Base-by-base conservation (phyloP, 2,329 filamentous ascomycete genomes). In the Paecilomyces dactylethromorphus region DNA sequence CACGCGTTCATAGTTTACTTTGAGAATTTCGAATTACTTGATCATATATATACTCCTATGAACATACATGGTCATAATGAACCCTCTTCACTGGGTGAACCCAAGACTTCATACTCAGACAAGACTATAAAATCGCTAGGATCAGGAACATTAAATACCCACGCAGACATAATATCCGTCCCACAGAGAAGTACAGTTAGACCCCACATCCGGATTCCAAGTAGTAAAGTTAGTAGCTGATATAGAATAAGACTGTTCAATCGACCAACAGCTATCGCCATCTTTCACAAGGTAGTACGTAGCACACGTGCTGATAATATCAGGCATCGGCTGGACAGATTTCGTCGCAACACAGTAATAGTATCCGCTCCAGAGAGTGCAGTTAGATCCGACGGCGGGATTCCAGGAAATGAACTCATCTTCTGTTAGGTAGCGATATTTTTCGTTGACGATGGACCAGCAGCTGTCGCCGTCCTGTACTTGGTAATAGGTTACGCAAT, bases 61-160 rank as follows among this genome's bases (percentile, higher is more conserved):
- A n/a, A n/a, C n/a, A n/a, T n/a, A n/a, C n/a, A n/a, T n/a, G n/a
- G n/a, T n/a, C n/a, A n/a, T n/a, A n/a, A n/a, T n/a, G n/a, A n/a
- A n/a, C n/a, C n/a, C n/a, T n/a, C n/a, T n/a, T n/a, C n/a, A n/a
- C n/a, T n/a, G n/a, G n/a, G n/a, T n/a, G n/a, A n/a, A n/a, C n/a
- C n/a, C n/a, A n/a, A n/a, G n/a, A n/a, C n/a, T n/a, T n/a, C n/a
- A n/a, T n/a, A n/a, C n/a, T n/a, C n/a, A n/a, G n/a, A n/a, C n/a
- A n/a, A n/a, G n/a, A n/a, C n/a, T n/a, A n/a, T n/a, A n/a, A n/a
- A n/a, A n/a, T n/a, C n/a, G n/a, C n/a, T n/a, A n/a, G n/a, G n/a
- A n/a, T n/a, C n/a, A n/a, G n/a, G n/a, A n/a, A n/a, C n/a, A n/a
- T 26, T 26, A 26, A 26, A 56, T 24, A 18, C 91, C 65, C 3